phyloP scores from a whole-genome alignment of 495 filamentous ascomycete species.

The Elaphomyces granulatus region DNA sequence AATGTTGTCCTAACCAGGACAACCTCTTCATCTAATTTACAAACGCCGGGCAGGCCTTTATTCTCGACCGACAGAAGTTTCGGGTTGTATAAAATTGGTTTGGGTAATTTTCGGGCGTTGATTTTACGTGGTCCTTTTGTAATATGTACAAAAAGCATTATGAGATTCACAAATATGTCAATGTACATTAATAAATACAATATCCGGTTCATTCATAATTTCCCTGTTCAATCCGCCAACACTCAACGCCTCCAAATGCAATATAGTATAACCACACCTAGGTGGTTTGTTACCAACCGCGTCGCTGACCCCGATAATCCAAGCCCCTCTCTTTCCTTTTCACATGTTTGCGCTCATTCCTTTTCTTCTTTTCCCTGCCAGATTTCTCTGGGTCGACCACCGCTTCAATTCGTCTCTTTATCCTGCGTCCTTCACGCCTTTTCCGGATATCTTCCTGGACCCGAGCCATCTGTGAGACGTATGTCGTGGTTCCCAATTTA shows the following conservation, averaged over 20 bases:
- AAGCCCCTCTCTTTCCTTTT: constrained; percentile 61
- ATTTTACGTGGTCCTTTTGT: too few species aligned
- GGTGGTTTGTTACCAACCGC: constrained; percentile 39
- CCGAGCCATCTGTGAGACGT: constrained; percentile 48
- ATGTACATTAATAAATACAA: too few species aligned
- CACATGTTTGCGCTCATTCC: constrained; percentile 71
- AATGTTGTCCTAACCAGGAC: too few species aligned
- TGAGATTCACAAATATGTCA: too few species aligned
- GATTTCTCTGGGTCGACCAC: constrained; percentile 66
- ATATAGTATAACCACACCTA: neutral
- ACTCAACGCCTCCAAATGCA: constrained; percentile 1
- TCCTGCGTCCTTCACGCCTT: constrained; percentile 54
- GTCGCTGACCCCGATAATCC: constrained; percentile 54
- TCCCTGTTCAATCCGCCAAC: too few species aligned
- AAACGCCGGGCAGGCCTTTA: too few species aligned
- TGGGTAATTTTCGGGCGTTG: too few species aligned
- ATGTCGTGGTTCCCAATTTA: constrained; percentile 69
- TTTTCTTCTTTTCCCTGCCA: constrained; percentile 67
- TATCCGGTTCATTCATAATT: too few species aligned
- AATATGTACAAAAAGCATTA: too few species aligned
- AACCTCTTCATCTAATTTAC: too few species aligned
- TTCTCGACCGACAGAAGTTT: too few species aligned
- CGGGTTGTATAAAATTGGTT: too few species aligned
- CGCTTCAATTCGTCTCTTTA: constrained; percentile 75
- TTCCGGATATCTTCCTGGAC: constrained; percentile 54